Conservation (phyloP, 2,329 filamentous ascomycete genomes). For the Beauveria brongniartii region DNA sequence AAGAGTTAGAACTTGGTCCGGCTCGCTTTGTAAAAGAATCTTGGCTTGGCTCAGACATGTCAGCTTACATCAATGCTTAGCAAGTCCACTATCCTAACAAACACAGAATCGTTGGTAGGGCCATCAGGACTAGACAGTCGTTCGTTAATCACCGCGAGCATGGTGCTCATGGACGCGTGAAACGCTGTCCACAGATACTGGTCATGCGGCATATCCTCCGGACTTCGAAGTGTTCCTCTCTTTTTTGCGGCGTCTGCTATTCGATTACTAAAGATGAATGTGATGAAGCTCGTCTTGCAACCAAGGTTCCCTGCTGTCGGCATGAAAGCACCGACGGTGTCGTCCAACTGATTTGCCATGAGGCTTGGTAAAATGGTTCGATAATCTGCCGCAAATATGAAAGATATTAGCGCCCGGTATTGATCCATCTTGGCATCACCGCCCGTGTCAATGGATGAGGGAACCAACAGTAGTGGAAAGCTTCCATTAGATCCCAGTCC, state of each 20-base stretch:
- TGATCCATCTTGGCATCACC: not conserved
- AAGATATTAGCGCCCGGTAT: not conserved
- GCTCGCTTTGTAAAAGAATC: not conserved
- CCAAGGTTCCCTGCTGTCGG: conserved; percentile 1
- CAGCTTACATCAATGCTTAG: conserved; percentile 3
- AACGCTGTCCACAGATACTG: conserved; percentile 3
- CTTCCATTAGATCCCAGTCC: conserved; percentile 5
- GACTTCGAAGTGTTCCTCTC: not conserved
- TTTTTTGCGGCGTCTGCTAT: conserved; percentile 5
- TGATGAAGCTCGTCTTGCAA: conserved; percentile 7
- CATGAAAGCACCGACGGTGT: not conserved
- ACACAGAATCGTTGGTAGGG: not conserved
- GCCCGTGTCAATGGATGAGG: not conserved
- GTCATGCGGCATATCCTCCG: not conserved
- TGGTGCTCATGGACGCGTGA: not conserved
- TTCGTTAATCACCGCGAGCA: conserved; percentile 1
- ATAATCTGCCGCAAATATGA: not conserved
- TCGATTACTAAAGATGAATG: conserved; percentile 7
- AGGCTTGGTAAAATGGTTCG: conserved; percentile 3
- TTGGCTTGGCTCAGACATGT: not conserved
- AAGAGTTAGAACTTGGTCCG: not conserved
- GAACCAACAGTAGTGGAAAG: conserved; percentile 1
- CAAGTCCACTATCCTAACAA: conserved; percentile 4
- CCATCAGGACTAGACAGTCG: not conserved
- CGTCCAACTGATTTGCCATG: not conserved